Conservation (phyloP, 2,329 filamentous ascomycete genomes). For the Botrytis deweyae region DNA sequence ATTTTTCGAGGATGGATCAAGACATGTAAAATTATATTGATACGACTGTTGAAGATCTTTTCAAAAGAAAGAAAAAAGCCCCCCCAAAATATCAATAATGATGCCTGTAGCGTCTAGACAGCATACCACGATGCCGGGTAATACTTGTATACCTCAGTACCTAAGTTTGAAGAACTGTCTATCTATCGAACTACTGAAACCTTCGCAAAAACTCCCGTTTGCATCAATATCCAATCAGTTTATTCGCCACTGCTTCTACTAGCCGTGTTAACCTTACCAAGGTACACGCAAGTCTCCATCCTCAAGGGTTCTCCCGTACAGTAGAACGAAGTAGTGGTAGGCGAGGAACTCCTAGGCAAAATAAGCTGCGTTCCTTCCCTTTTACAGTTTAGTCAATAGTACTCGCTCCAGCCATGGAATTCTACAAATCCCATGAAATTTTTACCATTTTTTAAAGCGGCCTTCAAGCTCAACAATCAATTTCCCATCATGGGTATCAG, state of each 20-base stretch:
- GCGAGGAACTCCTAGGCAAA: neutral
- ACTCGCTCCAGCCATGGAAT: conserved; percentile 18
- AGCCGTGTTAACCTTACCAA: neutral
- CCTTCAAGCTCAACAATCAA: conserved; percentile 13
- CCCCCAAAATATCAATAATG: neutral
- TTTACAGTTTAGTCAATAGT: conserved; percentile 2
- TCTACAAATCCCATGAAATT: conserved; percentile 21
- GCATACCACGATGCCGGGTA: neutral
- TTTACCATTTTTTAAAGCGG: conserved; percentile 21
- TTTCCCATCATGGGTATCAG: conserved; percentile 15
- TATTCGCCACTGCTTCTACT: conserved; percentile 6
- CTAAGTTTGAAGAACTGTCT: neutral
- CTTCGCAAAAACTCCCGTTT: conserved; percentile 3
- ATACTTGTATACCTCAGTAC: neutral
- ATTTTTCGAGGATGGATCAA: neutral
- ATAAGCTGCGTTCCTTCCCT: neutral
- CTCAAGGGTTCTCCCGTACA: neutral
- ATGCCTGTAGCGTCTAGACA: neutral
- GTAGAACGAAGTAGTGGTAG: neutral
- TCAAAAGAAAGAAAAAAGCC: neutral
- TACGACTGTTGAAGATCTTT: neutral
- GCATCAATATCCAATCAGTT: neutral
- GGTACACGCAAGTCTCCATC: neutral
- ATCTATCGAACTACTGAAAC: neutral
- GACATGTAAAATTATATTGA: neutral